Conservation (phyloP, 2,329 filamentous ascomycete species). For the Aspergillus sp. region DNA sequence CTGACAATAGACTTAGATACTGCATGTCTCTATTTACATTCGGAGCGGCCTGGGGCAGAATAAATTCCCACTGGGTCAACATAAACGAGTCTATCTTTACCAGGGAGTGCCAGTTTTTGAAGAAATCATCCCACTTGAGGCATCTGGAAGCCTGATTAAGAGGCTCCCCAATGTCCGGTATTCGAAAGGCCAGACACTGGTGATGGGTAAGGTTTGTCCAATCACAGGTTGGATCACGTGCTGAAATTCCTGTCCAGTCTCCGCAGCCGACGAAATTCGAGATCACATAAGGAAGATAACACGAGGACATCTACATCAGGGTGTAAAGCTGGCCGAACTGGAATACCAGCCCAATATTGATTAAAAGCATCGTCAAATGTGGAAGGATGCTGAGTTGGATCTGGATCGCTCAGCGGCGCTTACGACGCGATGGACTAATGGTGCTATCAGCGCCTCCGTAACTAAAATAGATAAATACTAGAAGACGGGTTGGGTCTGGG, state of each 20-base stretch:
- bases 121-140: constrained; percentile 22
- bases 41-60: constrained; percentile 17
- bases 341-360: constrained; percentile 20
- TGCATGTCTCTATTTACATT: constrained; percentile 27
- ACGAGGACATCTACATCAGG: constrained; percentile 18
- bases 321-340: constrained; percentile 19
- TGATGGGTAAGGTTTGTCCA: constrained; percentile 20
- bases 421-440: not conserved
- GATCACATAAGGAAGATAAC: constrained; percentile 16
- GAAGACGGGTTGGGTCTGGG: too few relatives aligned
- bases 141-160: constrained; percentile 22
- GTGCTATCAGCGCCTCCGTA: not conserved
- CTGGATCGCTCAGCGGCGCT: not conserved
- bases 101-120: constrained; percentile 20
- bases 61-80: constrained; percentile 18
- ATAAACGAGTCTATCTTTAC: constrained; percentile 24
- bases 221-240: not conserved
- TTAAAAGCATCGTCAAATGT: not conserved
- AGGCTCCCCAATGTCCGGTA: constrained; percentile 19
- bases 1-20: constrained; percentile 22
- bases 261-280: constrained; percentile 13
- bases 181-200: constrained; percentile 18
- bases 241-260: constrained; percentile 18
- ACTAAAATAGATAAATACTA: not conserved
- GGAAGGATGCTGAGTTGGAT: not conserved